A percentile compares a stretch with the other conserved stretches of the same genome.
Evolutionary conservation across 2,329 filamentous ascomycete genomes (phyloP).

Genomic region (Biscogniauxia sp.): DNA sequence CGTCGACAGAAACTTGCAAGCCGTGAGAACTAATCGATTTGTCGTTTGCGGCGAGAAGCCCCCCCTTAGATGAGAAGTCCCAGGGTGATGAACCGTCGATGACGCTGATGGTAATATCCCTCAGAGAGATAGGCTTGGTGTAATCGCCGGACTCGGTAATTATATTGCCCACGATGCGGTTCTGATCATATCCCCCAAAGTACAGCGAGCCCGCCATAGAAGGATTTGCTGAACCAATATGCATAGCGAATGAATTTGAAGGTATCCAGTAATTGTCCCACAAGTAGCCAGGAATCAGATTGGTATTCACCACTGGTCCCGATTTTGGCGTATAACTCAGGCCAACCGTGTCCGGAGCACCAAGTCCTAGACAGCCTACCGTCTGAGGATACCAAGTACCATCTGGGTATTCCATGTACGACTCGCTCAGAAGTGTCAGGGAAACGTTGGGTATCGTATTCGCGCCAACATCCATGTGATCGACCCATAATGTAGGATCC

Average conservation of each 20-base stretch:
- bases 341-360: slow-evolving; percentile 27
- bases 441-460: slow-evolving; percentile 26
- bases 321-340: slow-evolving; percentile 24
- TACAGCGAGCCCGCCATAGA: slow-evolving; percentile 35
- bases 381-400: slow-evolving; percentile 30
- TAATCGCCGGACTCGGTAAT: slow-evolving; percentile 24
- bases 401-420: slow-evolving; percentile 30
- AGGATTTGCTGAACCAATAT: slow-evolving; percentile 38
- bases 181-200: slow-evolving; percentile 42
- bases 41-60: slow-evolving; percentile 31
- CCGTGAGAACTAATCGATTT: slow-evolving; percentile 24
- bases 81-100: slow-evolving; percentile 40
- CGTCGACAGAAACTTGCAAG: slow-evolving; percentile 33
- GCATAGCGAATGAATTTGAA: slow-evolving; percentile 42
- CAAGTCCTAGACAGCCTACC: slow-evolving; percentile 32
- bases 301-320: slow-evolving; percentile 28
- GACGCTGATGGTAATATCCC: slow-evolving; percentile 42
- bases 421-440: slow-evolving; percentile 24
- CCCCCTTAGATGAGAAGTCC: slow-evolving; percentile 27
- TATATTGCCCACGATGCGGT: slow-evolving; percentile 36
- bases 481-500: slow-evolving; percentile 26
- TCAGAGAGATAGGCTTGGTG: slow-evolving; percentile 30
- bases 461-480: slow-evolving; percentile 23
- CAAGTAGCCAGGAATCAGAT: slow-evolving; percentile 30
- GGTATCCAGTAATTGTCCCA: slow-evolving; percentile 25